Percentiles rank a stretch among this genome's conserved stretches.
Evolutionary conservation across 1,284 basidiomycete species (phyloP).

Genomic region (Trametes sp.): DNA sequence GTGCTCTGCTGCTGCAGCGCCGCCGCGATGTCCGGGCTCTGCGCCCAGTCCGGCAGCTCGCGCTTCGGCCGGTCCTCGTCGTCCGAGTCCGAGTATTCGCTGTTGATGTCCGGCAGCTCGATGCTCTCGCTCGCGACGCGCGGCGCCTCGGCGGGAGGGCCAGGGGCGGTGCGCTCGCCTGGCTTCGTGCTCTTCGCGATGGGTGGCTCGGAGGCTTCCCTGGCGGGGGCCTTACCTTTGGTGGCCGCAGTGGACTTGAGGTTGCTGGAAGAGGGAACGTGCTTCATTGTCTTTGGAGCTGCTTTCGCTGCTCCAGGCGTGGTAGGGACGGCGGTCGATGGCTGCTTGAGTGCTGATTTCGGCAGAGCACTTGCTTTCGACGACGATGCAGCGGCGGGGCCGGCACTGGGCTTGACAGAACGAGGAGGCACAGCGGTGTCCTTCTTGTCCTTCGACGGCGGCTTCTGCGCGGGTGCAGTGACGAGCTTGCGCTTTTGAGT

Average conservation of each 20-base stretch:
- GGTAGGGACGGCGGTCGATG: slow-evolving; percentile 22
- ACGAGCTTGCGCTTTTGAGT: slow-evolving; percentile 72
- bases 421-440: slow-evolving; percentile 42
- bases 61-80: slow-evolving; percentile 81
- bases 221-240: slow-evolving; percentile 54
- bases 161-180: slow-evolving; percentile 41
- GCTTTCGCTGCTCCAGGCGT: slow-evolving; percentile 25
- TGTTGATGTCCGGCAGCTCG: slow-evolving; percentile 92
- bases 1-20: slow-evolving; percentile 83
- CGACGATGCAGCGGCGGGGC: slow-evolving; percentile 27
- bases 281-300: slow-evolving; percentile 33
- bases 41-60: slow-evolving; percentile 87
- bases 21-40: slow-evolving; percentile 83
- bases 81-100: slow-evolving; percentile 95
- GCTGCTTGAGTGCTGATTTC: slow-evolving; percentile 43
- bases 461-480: slow-evolving; percentile 53
- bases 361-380: slow-evolving; percentile 40
- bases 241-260: slow-evolving; percentile 27
- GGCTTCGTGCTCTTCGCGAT: slow-evolving; percentile 70
- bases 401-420: slow-evolving; percentile 42
- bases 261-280: slow-evolving; percentile 31
- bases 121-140: slow-evolving; percentile 78
- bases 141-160: slow-evolving; percentile 53
- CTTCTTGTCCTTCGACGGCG: slow-evolving; percentile 53
- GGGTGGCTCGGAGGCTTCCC: slow-evolving; percentile 50